Evolutionary conservation across 352 stramenopile genomes (phyloP), one percentile per base, ranked within the genome.

Genomic region (Phytophthora pistaciae): DNA sequence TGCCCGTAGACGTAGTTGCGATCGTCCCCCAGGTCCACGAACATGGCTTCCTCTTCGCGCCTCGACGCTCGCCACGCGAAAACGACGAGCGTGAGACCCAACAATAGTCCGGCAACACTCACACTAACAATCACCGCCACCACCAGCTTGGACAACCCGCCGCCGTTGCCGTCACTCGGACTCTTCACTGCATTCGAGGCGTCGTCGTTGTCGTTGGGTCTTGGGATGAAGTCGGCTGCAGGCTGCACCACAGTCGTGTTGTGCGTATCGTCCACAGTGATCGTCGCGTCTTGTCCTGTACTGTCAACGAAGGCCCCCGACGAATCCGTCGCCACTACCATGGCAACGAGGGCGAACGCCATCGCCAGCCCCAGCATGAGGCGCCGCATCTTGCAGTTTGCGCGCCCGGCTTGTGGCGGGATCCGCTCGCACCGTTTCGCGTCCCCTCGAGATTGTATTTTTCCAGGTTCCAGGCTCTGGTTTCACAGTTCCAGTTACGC

Each of bases 11-110:
- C 53, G 49, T 79, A 77, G 64, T 31, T 77, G 9, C 66, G 70
- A 16, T 83, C 74, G 60, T 87, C 79, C 33, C 74, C 79, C 2
- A 87, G 50, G 21, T 87, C 77, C 38, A 78, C 55, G 59, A 84
- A 87, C 60, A 82, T 76, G 25, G 67, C 68, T 49, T 78, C 77
- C 31, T 86, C 79, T 40, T 70, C 68, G 36, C 67, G 71, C 58
- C 71, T 68, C 29, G 64, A 64, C 50, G 72, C 69, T 46, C 63
- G 67, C 68, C 78, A 78, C 4, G 76, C 76, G 58, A 71, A 62
- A 46, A 78, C 66, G 14, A 82, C 50, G 21, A 70, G 55, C 2
- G 57, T 57, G 6, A 76, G 62, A 1, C 58, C 74, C 13, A 77
- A 56, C 2, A 64, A 59, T 2, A 80, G 58, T 10, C 59, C 74